Conservation (phyloP, 176 grass and related monocot species). For the Urochloa ruziziensis region DNA sequence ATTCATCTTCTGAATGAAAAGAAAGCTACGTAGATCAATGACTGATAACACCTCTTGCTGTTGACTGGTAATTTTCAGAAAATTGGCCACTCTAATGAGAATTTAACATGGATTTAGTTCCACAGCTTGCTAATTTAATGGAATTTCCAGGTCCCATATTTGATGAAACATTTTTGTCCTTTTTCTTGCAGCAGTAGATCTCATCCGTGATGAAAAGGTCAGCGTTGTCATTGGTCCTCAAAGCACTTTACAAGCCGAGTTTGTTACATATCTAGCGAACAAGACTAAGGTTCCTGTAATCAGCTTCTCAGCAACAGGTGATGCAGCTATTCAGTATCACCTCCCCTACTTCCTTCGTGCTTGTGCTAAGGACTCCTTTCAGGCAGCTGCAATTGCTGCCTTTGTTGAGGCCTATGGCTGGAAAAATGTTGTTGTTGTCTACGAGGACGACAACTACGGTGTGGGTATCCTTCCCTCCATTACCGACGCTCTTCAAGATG, state of each 20-base stretch:
- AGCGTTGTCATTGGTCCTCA: slow-evolving; percentile 46
- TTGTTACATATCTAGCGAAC: slow-evolving; percentile 43
- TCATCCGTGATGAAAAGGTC: slow-evolving; percentile 36
- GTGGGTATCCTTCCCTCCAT: slow-evolving; percentile 52
- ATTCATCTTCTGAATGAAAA: too few relatives aligned
- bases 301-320: slow-evolving; percentile 36
- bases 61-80: not conserved
- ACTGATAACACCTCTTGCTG: not conserved
- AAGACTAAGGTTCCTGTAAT: slow-evolving; percentile 42
- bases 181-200: slow-evolving; percentile 47
- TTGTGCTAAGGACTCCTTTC: slow-evolving; percentile 44
- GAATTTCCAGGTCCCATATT: not conserved
- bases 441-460: slow-evolving; percentile 54
- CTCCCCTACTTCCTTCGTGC: slow-evolving; percentile 53
- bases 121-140: not conserved
- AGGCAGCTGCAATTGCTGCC: slow-evolving; percentile 36
- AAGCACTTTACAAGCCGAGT: slow-evolving; percentile 41
- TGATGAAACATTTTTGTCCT: not conserved
- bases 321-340: not conserved
- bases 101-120: not conserved
- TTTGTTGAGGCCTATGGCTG: slow-evolving; percentile 21
- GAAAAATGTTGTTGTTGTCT: slow-evolving; percentile 39
- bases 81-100: not conserved
- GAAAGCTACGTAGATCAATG: not conserved
- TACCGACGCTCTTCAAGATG: slow-evolving; percentile 31